Conservation (phyloP, 164 flowering plant species). For the Vitis cinerea region DNA sequence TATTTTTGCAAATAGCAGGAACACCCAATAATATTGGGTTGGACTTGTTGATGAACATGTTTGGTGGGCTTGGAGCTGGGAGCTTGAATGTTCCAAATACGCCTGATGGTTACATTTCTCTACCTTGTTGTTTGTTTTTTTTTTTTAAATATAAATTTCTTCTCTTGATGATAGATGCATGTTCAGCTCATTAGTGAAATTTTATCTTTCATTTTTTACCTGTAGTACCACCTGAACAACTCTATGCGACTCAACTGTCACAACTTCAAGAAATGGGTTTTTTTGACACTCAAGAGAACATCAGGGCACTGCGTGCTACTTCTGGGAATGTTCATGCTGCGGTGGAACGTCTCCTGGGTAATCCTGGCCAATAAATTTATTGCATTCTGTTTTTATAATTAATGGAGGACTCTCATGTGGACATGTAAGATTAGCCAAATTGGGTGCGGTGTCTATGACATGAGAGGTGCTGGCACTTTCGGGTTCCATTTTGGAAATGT, state of each 20-base stretch:
- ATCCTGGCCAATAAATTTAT: constrained; percentile 48
- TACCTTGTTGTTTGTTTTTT: neutral
- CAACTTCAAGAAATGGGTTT: constrained; percentile 99
- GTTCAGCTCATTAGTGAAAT: constrained; percentile 1
- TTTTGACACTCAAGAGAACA: constrained; percentile 88
- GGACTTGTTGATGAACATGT: constrained; percentile 53
- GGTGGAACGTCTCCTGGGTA: constrained; percentile 90
- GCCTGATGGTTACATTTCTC: constrained; percentile 23
- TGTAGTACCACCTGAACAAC: constrained; percentile 89
- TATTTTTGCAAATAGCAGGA: constrained; percentile 12
- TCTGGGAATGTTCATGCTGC: constrained; percentile 97
- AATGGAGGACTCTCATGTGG: constrained; percentile 15
- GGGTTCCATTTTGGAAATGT: constrained; percentile 10
- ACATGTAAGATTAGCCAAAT: constrained; percentile 28
- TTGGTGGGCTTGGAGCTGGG: constrained; percentile 53
- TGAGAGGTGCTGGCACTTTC: constrained; percentile 1
- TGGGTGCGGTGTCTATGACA: constrained; percentile 4
- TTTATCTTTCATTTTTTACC: neutral
- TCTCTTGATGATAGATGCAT: neutral
- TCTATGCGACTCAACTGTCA: constrained; percentile 82
- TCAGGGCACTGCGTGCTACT: constrained; percentile 80
- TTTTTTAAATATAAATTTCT: neutral
- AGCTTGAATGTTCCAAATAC: constrained; percentile 30
- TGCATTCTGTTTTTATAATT: constrained; percentile 9
- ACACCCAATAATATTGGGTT: constrained; percentile 29